Evolutionary conservation across 192 early-diverging fungal genomes (phyloP).

Genomic region (Chytriomyces hyalinus): DNA sequence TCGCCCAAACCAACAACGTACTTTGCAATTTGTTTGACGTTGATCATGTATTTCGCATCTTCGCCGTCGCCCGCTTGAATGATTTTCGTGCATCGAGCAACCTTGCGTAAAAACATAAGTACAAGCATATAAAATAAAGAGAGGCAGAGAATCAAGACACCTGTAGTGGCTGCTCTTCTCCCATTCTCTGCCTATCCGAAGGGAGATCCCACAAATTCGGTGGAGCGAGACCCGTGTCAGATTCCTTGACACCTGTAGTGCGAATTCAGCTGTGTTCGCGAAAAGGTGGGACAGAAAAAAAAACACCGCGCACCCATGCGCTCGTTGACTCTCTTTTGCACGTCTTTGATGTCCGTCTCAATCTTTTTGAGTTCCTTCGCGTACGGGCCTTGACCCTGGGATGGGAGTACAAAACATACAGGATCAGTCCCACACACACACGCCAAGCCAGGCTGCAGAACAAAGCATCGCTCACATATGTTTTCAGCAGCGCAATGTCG

Average conservation of each 20-base stretch:
- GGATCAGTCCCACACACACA: not conserved
- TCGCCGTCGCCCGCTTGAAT: conserved; percentile 90
- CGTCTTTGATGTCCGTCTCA: conserved; percentile 94
- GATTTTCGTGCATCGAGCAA: conserved; percentile 99
- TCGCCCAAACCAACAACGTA: conserved; percentile 98
- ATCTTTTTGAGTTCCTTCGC: conserved; percentile 94
- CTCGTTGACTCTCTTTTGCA: conserved; percentile 98
- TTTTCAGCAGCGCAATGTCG: conserved; percentile 91
- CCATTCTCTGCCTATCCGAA: conserved; percentile 97
- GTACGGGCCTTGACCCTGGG: conserved; percentile 95
- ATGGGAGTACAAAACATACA: not conserved
- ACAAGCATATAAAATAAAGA: not conserved
- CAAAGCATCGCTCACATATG: conserved; percentile 71
- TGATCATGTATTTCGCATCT: conserved; percentile 96
- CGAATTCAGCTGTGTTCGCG: not conserved
- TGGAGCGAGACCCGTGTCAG: conserved; percentile 96
- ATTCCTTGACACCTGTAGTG: conserved; percentile 91
- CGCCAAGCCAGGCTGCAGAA: not conserved
- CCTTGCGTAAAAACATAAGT: conserved; percentile 47
- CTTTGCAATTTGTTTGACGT: conserved; percentile 98
- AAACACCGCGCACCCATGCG: conserved; percentile 77
- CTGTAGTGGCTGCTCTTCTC: conserved; percentile 92
- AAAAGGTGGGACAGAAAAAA: not conserved
- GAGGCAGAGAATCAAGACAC: conserved; percentile 38
- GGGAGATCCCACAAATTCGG: conserved; percentile 99